Evolutionary conservation across 805 yeast genomes (phyloP), one percentile per base, ranked within the genome.

Genomic region (Cyberlindnera veronae): DNA sequence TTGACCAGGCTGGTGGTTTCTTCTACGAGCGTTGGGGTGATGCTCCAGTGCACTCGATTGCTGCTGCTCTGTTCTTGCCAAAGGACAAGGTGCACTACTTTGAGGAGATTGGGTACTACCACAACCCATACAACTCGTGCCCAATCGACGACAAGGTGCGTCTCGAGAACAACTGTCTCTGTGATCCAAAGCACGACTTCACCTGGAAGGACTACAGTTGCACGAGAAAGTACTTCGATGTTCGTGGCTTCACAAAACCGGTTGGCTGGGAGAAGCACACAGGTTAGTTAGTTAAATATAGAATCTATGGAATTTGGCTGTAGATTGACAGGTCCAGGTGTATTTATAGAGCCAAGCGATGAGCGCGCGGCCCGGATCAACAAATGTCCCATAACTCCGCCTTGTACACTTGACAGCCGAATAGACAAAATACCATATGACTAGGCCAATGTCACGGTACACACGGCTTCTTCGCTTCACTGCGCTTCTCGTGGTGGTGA

Each of bases 1-100:
- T 88, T 55, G 95, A 88, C 63, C 62, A 76, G 46, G 76, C 82
- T 13, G 95, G 96, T 61, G 95, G 95, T n/a, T 88, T 88, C 67
- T 88, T 84, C 68, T 88, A 87, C 62, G 89, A 84, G 69, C 75
- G 95, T 64, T 86, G 95, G 96, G 95, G 95, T 53, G 96, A 87
- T 63, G 95, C 95, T 20, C 96, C 96, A 26, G 82, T 87, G 36
- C 96, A 87, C 63, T 84, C 95, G 6, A 80, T 87, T 55, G 96
- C 93, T 23, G 95, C 86, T 16, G 68, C 93, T 5, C 67, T 88
- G 49, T 84, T 88, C 67, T 59, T 86, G 61, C 78, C 84, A 39
- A 77, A 74, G 60, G 79, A 76, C 46, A 69, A 81, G 56, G 66
- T 88, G 36, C 95, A 88, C 57, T 79, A 83, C 71, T 89, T 89